A percentile compares a stretch with the other conserved stretches of the same genome.
phyloP scores from a whole-genome alignment of 2,329 filamentous ascomycete genomes.

The Colletotrichum cereale region DNA sequence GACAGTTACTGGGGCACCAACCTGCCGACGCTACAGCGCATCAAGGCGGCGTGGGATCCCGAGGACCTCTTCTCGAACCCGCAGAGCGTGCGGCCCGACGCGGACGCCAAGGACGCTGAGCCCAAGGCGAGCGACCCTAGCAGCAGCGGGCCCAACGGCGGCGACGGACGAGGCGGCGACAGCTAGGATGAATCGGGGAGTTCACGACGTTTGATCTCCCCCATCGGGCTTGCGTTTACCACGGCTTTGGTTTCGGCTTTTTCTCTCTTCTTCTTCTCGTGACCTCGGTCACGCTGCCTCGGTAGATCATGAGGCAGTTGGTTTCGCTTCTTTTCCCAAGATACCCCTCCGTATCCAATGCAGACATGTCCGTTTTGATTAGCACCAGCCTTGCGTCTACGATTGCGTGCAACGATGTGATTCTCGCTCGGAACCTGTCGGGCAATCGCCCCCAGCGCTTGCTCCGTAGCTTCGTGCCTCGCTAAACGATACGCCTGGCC shows the following conservation, averaged over 20 bases:
- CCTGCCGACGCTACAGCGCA: slow-evolving; percentile 57
- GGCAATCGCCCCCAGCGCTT: background rate
- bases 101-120: slow-evolving; percentile 23
- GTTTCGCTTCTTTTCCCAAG: background rate
- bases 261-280: slow-evolving; percentile 5
- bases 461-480: background rate
- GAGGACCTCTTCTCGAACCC: slow-evolving; percentile 69
- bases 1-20: slow-evolving; percentile 68
- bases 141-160: background rate
- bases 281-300: background rate
- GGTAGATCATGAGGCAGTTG: slow-evolving; percentile 23
- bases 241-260: slow-evolving; percentile 3
- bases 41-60: slow-evolving; percentile 68
- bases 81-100: slow-evolving; percentile 62
- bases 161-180: background rate
- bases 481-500: background rate
- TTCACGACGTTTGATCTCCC: slow-evolving; percentile 17
- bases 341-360: slow-evolving; percentile 35
- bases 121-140: slow-evolving; percentile 13
- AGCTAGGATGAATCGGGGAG: slow-evolving; percentile 36
- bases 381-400: background rate
- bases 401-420: background rate
- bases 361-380: background rate
- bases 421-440: background rate
- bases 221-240: background rate